Conservation (phyloP, 768 basidiomycete species). For the Steccherinum ochraceum region DNA sequence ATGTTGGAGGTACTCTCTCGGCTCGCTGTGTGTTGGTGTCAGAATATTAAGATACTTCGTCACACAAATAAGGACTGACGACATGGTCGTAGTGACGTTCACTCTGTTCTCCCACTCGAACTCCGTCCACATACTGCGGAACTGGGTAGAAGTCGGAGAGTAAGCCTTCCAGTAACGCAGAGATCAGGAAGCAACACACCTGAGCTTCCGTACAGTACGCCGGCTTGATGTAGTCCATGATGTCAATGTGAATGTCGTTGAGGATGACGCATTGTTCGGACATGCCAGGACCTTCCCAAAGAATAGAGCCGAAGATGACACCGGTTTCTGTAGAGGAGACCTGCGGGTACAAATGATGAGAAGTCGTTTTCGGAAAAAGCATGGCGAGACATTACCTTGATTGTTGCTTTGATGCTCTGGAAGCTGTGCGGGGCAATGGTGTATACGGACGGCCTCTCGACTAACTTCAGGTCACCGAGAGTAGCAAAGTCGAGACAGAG, state of each 20-base stretch:
- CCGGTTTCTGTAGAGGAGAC: conserved; percentile 97
- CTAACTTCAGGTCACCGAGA: conserved; percentile 92
- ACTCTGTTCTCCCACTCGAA: conserved; percentile 99
- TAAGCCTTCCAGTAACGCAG: neutral
- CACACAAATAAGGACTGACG: conserved; percentile 42
- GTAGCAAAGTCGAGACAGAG: conserved; percentile 97
- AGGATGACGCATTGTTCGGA: conserved; percentile 89
- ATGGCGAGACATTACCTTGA: no score
- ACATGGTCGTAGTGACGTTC: conserved; percentile 79
- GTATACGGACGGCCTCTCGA: conserved; percentile 90
- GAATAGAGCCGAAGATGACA: conserved; percentile 95
- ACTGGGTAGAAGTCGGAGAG: conserved; percentile 36
- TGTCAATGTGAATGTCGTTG: conserved; percentile 97
- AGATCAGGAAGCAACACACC: conserved; percentile 37
- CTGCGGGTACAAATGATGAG: conserved; percentile 19
- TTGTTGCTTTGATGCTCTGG: conserved; percentile 97
- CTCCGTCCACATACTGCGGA: conserved; percentile 99
- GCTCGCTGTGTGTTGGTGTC: conserved; percentile 43
- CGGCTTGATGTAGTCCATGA: conserved; percentile 97
- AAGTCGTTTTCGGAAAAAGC: no score
- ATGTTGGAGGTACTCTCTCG: conserved; percentile 85
- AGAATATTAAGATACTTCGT: neutral
- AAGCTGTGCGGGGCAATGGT: conserved; percentile 95
- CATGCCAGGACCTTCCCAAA: conserved; percentile 89
- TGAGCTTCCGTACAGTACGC: conserved; percentile 93